A percentile compares a stretch with the other conserved stretches of the same genome.
Evolutionary conservation across 179 eudicot genomes (phyloP).

Genomic region (Vitellaria paradoxa): DNA sequence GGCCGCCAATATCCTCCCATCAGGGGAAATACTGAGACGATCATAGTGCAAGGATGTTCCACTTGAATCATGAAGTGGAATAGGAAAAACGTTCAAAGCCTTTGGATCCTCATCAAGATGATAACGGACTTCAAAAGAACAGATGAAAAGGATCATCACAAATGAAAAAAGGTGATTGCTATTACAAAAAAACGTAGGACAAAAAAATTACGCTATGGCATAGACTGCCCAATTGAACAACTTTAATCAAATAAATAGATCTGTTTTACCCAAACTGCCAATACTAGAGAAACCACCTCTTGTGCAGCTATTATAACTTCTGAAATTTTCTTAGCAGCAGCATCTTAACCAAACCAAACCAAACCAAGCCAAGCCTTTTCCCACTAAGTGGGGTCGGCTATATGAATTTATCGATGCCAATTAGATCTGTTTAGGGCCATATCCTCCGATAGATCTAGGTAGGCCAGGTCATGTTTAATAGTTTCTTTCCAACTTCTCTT

Average conservation of each 20-base stretch:
- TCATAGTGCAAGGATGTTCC: slow-evolving; percentile 86
- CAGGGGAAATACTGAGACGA: slow-evolving; percentile 81
- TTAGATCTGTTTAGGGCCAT: too few relatives aligned
- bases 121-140: slow-evolving; percentile 73
- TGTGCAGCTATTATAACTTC: not conserved
- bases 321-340: slow-evolving; percentile 1
- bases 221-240: not conserved
- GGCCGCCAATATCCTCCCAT: slow-evolving; percentile 89
- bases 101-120: slow-evolving; percentile 99
- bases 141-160: slow-evolving; percentile 15
- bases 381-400: too few relatives aligned
- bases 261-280: not conserved
- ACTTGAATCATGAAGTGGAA: slow-evolving; percentile 78
- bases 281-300: not conserved
- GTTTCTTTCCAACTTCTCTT: too few relatives aligned
- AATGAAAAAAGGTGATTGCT: not conserved
- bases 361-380: too few relatives aligned
- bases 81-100: slow-evolving; percentile 84
- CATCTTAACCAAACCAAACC: too few relatives aligned
- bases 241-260: not conserved
- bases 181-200: not conserved
- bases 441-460: too few relatives aligned
- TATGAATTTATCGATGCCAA: too few relatives aligned
- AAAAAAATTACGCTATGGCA: not conserved
- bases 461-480: too few relatives aligned